These are phyloP conservation scores for Lonicera japonica DNA, from an alignment of 129 eudicot species.

Conservation along the genomic window DNA sequence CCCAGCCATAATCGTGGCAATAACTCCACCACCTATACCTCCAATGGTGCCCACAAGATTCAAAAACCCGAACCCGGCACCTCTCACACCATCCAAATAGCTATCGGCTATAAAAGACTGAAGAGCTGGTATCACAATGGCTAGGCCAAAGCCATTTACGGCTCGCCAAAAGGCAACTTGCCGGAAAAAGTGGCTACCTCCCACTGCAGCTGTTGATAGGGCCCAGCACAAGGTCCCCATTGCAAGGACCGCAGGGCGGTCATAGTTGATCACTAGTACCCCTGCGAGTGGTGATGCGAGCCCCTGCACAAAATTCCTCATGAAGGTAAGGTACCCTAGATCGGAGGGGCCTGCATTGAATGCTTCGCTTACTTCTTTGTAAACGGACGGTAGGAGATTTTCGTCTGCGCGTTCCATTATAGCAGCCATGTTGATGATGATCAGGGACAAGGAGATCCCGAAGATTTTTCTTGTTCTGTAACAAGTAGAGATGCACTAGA, in stretches of 20 bases:
- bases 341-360: constrained; percentile 83
- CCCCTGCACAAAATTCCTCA: constrained; percentile 72
- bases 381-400: constrained; percentile 93
- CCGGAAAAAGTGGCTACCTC: constrained; percentile 53
- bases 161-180: constrained; percentile 94
- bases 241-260: constrained; percentile 83
- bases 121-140: constrained; percentile 94
- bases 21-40: constrained; percentile 93
- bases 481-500: not conserved
- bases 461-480: constrained; percentile 50
- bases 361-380: constrained; percentile 95
- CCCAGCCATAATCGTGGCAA: constrained; percentile 96
- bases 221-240: constrained; percentile 93
- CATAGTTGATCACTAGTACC: constrained; percentile 67
- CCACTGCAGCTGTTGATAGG: constrained; percentile 87
- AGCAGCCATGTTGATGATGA: constrained; percentile 89
- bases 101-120: constrained; percentile 97
- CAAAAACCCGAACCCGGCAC: constrained; percentile 78
- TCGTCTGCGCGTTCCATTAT: constrained; percentile 96
- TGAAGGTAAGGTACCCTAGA: constrained; percentile 83
- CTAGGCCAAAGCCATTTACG: constrained; percentile 81
- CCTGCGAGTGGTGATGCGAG: constrained; percentile 93
- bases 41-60: constrained; percentile 83
- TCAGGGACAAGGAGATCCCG: constrained; percentile 76
- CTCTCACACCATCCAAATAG: constrained; percentile 70